These are phyloP conservation scores for Xylaria palmicola DNA, from an alignment of 495 filamentous ascomycete genomes.

Conservation along the genomic window DNA sequence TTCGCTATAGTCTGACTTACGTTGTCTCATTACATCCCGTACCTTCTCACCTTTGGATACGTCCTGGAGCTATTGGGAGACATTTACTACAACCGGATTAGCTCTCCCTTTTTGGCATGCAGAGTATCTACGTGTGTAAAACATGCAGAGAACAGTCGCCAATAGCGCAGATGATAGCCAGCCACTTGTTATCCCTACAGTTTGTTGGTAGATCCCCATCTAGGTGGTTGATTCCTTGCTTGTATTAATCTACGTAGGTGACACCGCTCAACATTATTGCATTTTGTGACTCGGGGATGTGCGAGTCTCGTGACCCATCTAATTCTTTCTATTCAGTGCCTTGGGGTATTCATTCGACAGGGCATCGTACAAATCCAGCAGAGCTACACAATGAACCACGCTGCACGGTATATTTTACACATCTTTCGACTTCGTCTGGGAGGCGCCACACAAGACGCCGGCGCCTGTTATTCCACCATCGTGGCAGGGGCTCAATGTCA, in stretches of 20 bases:
- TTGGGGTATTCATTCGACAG: slow-evolving; percentile 11
- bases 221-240: neutral
- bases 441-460: slow-evolving; percentile 56
- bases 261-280: neutral
- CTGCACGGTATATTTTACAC: slow-evolving; percentile 12
- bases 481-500: slow-evolving; percentile 66
- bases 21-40: too few species aligned
- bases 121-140: too few species aligned
- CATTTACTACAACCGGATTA: too few species aligned
- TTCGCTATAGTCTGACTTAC: too few species aligned
- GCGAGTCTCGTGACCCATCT: neutral
- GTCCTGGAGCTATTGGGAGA: too few species aligned
- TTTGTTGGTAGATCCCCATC: too few species aligned
- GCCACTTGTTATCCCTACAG: too few species aligned
- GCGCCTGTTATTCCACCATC: slow-evolving; percentile 78
- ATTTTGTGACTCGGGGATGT: neutral
- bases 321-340: slow-evolving; percentile 1
- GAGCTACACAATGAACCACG: slow-evolving; percentile 2
- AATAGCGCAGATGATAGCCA: too few species aligned
- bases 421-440: slow-evolving; percentile 26
- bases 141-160: too few species aligned
- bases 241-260: neutral
- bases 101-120: too few species aligned
- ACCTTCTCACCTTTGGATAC: too few species aligned
- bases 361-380: slow-evolving; percentile 10